These are phyloP conservation scores for Thoreauomyces humboldtii DNA, from an alignment of 192 early-diverging fungal species.

Conservation along the genomic window DNA sequence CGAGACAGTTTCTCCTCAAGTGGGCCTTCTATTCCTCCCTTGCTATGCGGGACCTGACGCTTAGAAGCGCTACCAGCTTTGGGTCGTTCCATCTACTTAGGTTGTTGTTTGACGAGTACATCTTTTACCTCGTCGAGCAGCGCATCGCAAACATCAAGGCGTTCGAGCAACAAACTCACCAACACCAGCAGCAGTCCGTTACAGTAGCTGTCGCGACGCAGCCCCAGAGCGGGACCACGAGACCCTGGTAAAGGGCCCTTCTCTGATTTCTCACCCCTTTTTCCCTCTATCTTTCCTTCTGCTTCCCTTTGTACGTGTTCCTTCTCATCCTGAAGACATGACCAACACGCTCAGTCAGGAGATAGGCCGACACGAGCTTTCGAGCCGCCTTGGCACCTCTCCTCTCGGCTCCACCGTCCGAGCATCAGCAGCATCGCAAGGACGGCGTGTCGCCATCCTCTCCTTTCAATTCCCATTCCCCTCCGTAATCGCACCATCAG, in stretches of 20 bases:
- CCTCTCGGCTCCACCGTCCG: neutral
- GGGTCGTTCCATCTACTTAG: constrained; percentile 40
- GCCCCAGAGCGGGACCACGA: too few relatives aligned
- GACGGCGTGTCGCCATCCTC: too few relatives aligned
- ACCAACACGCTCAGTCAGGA: neutral
- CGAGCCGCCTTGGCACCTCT: neutral
- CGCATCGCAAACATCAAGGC: constrained; percentile 45
- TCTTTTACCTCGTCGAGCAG: constrained; percentile 49
- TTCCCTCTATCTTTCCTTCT: too few relatives aligned
- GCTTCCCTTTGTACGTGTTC: too few relatives aligned
- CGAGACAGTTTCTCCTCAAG: constrained; percentile 48
- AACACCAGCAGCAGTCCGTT: too few relatives aligned
- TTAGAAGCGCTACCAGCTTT: constrained; percentile 36
- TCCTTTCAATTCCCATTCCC: too few relatives aligned
- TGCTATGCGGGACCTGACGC: constrained; percentile 39
- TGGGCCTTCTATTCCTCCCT: constrained; percentile 48
- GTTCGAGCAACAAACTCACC: constrained; percentile 24
- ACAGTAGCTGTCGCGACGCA: too few relatives aligned
- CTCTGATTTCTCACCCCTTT: too few relatives aligned
- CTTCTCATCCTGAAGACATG: too few relatives aligned
- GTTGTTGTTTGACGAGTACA: constrained; percentile 50
- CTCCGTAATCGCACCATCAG: too few relatives aligned
- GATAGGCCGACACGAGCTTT: constrained; percentile 2
- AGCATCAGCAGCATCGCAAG: neutral
- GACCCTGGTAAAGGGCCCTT: too few relatives aligned